These are phyloP conservation scores for Entoloma clypeatum DNA, from an alignment of 1,284 basidiomycete genomes.

Conservation along the genomic window DNA sequence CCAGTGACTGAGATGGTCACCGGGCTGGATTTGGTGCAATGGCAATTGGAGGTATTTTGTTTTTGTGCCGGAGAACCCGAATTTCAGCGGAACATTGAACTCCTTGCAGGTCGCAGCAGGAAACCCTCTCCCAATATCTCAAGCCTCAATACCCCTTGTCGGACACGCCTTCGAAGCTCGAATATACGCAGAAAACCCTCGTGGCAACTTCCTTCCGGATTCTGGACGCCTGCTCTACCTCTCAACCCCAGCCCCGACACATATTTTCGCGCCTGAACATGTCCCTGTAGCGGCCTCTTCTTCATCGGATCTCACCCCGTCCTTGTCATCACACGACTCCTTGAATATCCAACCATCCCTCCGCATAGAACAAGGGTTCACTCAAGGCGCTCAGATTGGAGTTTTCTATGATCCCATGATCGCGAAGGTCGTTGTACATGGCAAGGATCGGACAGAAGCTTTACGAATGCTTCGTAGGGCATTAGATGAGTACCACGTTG, in stretches of 20 bases:
- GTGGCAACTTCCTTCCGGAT: slow-evolving; percentile 90
- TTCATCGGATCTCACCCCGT: slow-evolving; percentile 31
- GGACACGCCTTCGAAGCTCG: slow-evolving; percentile 95
- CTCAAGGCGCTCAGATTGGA: slow-evolving; percentile 82
- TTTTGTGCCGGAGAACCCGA: not conserved
- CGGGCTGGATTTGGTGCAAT: slow-evolving; percentile 88
- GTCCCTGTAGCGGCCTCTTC: slow-evolving; percentile 26
- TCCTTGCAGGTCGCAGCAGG: slow-evolving; percentile 73
- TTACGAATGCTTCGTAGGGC: slow-evolving; percentile 76
- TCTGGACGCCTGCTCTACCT: slow-evolving; percentile 82
- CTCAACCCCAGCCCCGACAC: slow-evolving; percentile 68
- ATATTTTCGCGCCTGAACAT: slow-evolving; percentile 53
- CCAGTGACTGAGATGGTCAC: slow-evolving; percentile 96
- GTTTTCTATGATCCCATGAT: slow-evolving; percentile 96
- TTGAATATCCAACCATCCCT: slow-evolving; percentile 54
- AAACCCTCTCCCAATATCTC: slow-evolving; percentile 76
- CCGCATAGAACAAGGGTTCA: slow-evolving; percentile 90
- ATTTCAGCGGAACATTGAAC: slow-evolving; percentile 3
- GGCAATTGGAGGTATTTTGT: slow-evolving; percentile 72
- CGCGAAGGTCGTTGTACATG: slow-evolving; percentile 89
- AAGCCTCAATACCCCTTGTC: slow-evolving; percentile 76
- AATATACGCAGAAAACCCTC: slow-evolving; percentile 96
- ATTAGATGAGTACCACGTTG: slow-evolving; percentile 85
- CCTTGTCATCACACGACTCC: slow-evolving; percentile 35
- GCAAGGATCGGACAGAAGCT: slow-evolving; percentile 82